These are phyloP conservation scores for Lasiodiplodia sp. DNA, from an alignment of 2,329 filamentous ascomycete genomes.

Conservation along the genomic window DNA sequence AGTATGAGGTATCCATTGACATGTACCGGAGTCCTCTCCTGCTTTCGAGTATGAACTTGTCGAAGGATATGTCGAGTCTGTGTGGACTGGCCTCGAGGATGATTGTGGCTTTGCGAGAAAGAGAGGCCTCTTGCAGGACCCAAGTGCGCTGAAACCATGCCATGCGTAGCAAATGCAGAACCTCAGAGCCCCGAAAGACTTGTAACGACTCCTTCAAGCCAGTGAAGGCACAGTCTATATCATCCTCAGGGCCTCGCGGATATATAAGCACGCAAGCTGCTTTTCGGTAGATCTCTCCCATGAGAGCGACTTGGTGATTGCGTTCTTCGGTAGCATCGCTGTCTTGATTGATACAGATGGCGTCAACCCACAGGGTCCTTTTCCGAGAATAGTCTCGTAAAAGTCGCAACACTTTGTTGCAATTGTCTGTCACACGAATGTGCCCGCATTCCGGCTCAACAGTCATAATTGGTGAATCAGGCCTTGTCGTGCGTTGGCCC, in stretches of 20 bases:
- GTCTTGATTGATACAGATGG: background rate
- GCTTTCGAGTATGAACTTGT: background rate
- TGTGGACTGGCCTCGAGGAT: background rate
- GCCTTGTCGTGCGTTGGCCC: background rate
- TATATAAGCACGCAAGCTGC: background rate
- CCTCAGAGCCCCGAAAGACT: background rate
- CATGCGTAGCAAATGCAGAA: background rate
- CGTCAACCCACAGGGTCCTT: background rate
- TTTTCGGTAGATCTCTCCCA: background rate
- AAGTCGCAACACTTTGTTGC: background rate
- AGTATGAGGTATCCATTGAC: background rate
- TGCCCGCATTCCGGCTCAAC: background rate
- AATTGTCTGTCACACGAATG: background rate
- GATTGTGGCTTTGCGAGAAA: background rate
- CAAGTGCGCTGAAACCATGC: background rate
- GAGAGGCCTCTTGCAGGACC: background rate
- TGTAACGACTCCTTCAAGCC: background rate
- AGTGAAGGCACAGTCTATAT: background rate
- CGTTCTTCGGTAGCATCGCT: background rate
- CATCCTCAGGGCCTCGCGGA: background rate
- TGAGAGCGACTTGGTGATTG: background rate
- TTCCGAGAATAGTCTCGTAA: background rate
- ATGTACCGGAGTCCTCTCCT: background rate
- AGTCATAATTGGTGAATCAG: background rate
- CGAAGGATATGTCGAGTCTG: background rate